Conservation (phyloP, 148 eudicot species). For the Rheum nobile region DNA sequence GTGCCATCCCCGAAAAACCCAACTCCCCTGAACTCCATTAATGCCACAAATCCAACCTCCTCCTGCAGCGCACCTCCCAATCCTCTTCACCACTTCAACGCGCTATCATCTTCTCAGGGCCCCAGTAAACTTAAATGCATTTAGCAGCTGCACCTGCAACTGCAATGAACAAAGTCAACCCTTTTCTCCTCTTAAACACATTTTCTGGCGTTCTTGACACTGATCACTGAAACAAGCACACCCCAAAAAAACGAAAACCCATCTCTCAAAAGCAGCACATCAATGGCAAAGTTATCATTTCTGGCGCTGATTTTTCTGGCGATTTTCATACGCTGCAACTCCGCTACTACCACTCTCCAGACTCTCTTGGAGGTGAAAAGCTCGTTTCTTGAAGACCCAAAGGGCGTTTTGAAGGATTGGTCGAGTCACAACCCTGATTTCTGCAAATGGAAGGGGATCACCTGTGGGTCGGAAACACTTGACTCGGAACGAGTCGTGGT, state of each 20-base stretch:
- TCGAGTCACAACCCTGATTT: conserved; percentile 30
- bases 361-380: conserved; percentile 47
- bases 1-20: background rate
- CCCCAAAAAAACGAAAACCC: too few relatives aligned
- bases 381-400: conserved; percentile 54
- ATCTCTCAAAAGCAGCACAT: background rate
- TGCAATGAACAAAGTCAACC: background rate
- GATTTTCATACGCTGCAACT: background rate
- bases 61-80: conserved; percentile 7
- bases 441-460: conserved; percentile 71
- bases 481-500: conserved; percentile 26
- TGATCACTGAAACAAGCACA: too few relatives aligned
- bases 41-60: background rate
- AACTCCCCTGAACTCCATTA: background rate
- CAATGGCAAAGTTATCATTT: background rate
- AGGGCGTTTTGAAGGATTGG: conserved; percentile 47
- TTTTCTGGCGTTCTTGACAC: background rate
- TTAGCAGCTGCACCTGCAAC: background rate
- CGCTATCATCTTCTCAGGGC: background rate
- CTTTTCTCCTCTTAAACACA: background rate
- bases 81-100: background rate
- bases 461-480: conserved; percentile 22
- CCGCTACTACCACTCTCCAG: conserved; percentile 12
- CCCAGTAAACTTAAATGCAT: background rate
- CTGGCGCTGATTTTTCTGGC: background rate